These are phyloP conservation scores for Zygosaccharomyces gambellarensis DNA, from an alignment of 805 yeast genomes.

Conservation along the genomic window DNA sequence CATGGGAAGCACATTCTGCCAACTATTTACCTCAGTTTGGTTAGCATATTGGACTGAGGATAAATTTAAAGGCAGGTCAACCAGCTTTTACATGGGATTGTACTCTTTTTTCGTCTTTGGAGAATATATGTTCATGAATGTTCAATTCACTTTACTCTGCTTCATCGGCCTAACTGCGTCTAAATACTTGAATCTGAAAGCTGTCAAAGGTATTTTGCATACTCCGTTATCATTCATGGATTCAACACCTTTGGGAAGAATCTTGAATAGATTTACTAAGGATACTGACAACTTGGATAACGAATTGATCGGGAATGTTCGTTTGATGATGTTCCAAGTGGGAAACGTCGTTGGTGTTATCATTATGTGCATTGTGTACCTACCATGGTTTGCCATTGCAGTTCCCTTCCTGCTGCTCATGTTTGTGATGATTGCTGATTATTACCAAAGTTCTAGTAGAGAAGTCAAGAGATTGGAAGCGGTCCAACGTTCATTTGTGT, in stretches of 20 bases:
- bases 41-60: constrained; percentile 73
- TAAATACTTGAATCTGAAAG: constrained; percentile 51
- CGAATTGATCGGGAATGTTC: constrained; percentile 64
- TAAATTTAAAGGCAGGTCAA: constrained; percentile 43
- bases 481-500: constrained; percentile 46
- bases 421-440: constrained; percentile 41
- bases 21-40: constrained; percentile 48
- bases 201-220: constrained; percentile 57
- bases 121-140: constrained; percentile 40
- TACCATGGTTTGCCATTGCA: constrained; percentile 76
- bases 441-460: constrained; percentile 47
- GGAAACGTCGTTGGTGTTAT: constrained; percentile 59
- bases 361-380: constrained; percentile 62
- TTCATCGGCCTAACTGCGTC: constrained; percentile 50
- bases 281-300: constrained; percentile 84
- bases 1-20: constrained; percentile 28
- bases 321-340: constrained; percentile 52
- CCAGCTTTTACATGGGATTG: constrained; percentile 70
- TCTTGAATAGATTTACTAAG: constrained; percentile 79
- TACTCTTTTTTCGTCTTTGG: constrained; percentile 58
- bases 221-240: constrained; percentile 84
- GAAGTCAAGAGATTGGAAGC: constrained; percentile 52
- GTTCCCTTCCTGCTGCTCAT: constrained; percentile 50
- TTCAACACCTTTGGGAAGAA: constrained; percentile 83
- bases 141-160: constrained; percentile 30